Evolutionary conservation across 2,329 filamentous ascomycete genomes (phyloP).

Genomic region (Lasiodiplodia gonubiensis): DNA sequence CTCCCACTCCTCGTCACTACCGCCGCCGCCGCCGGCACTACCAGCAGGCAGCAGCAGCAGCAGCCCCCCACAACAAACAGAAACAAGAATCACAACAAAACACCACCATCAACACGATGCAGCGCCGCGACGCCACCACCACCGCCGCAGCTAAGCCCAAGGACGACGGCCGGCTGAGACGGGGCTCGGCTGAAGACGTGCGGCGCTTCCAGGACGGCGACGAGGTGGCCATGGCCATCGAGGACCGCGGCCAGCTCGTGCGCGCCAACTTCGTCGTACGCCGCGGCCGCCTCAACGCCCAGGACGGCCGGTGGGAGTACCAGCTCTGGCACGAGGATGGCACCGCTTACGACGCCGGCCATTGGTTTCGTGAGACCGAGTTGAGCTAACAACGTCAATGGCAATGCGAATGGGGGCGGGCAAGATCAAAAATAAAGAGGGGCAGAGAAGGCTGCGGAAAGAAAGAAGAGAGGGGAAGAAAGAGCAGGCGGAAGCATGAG

Average conservation of each 20-base stretch:
- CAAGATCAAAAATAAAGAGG: too few relatives aligned
- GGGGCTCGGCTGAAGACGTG: conserved; percentile 14
- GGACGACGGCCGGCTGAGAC: not conserved
- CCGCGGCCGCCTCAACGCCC: not conserved
- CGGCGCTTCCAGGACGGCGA: conserved; percentile 22
- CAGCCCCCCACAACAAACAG: not conserved
- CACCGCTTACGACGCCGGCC: conserved; percentile 12
- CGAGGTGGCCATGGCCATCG: conserved; percentile 16
- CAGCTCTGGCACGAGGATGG: conserved; percentile 27
- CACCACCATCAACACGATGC: not conserved
- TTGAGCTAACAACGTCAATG: not conserved
- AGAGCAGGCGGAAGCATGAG: too few relatives aligned
- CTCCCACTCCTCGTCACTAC: too few relatives aligned
- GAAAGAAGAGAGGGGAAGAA: not conserved
- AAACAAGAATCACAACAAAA: not conserved
- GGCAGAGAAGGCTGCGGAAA: not conserved
- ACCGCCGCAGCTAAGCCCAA: not conserved
- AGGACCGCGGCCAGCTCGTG: conserved; percentile 6
- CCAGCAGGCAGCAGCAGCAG: not conserved
- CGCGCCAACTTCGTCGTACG: conserved; percentile 17
- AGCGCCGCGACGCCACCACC: not conserved
- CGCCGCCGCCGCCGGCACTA: not conserved
- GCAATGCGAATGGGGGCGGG: not conserved
- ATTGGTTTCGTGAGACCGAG: conserved; percentile 22
- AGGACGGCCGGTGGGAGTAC: conserved; percentile 16